Evolutionary conservation across 2,329 filamentous ascomycete species (phyloP).

Genomic region (Ampelomyces quisqualis): DNA sequence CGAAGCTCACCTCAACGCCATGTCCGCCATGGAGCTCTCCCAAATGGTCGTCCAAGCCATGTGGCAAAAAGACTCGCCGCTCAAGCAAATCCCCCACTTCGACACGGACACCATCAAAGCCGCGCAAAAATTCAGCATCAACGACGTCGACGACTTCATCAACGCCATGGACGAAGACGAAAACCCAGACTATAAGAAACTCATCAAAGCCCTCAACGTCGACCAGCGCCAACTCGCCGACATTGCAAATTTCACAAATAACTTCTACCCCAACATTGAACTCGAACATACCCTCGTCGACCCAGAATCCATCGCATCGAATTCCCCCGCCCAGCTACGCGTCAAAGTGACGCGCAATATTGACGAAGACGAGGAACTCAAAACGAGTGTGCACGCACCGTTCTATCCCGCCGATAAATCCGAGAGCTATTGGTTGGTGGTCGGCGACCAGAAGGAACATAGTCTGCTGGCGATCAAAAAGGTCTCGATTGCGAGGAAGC

Average conservation of each 20-base stretch:
- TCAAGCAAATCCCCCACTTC: constrained; percentile 98
- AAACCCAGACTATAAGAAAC: constrained; percentile 74
- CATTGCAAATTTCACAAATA: constrained; percentile 93
- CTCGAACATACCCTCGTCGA: constrained; percentile 86
- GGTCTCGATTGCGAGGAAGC: constrained; percentile 76
- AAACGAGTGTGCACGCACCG: constrained; percentile 86
- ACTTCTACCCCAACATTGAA: constrained; percentile 93
- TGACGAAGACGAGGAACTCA: constrained; percentile 69
- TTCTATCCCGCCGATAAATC: constrained; percentile 92
- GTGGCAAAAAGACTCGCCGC: constrained; percentile 96
- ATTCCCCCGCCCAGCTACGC: constrained; percentile 77
- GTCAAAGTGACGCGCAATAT: constrained; percentile 83
- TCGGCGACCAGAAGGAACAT: constrained; percentile 88
- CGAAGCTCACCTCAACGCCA: constrained; percentile 93
- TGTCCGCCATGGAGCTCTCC: constrained; percentile 98
- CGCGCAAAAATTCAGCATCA: constrained; percentile 78
- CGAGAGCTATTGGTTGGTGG: constrained; percentile 98
- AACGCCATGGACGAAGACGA: constrained; percentile 97
- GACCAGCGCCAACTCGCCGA: constrained; percentile 79
- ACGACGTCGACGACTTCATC: constrained; percentile 97
- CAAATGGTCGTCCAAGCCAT: constrained; percentile 99
- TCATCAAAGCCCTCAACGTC: constrained; percentile 77
- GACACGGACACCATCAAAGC: constrained; percentile 78
- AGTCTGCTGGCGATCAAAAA: constrained; percentile 90
- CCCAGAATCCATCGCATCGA: constrained; percentile 74